A percentile compares a stretch with the other conserved stretches of the same genome.
Conservation (phyloP, 73 alveolate genomes). For the Halteria grandinella region DNA sequence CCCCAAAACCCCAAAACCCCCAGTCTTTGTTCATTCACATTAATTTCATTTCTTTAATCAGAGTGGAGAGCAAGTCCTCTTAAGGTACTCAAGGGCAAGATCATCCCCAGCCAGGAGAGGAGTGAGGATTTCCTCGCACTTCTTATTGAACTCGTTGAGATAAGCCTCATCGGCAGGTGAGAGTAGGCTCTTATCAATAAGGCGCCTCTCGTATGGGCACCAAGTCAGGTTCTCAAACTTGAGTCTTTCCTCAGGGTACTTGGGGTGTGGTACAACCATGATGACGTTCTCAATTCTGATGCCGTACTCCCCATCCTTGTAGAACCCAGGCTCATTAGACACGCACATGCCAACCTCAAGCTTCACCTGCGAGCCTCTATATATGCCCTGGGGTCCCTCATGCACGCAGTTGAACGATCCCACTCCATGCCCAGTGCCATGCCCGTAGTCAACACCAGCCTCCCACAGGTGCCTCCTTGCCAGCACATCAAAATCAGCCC, state of each 20-base stretch:
- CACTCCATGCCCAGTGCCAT: slow-evolving; percentile 82
- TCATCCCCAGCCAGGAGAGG: slow-evolving; percentile 75
- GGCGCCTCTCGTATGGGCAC: slow-evolving; percentile 89
- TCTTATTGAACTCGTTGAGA: not conserved
- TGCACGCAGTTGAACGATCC: slow-evolving; percentile 76
- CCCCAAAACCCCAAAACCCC: too few species aligned
- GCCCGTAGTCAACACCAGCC: slow-evolving; percentile 71
- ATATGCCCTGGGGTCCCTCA: slow-evolving; percentile 74
- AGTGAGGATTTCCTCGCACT: slow-evolving; percentile 67
- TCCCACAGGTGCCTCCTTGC: slow-evolving; percentile 96
- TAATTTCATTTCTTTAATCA: too few species aligned
- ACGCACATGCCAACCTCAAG: slow-evolving; percentile 58
- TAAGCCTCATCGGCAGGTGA: slow-evolving; percentile 55
- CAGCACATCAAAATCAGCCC: slow-evolving; percentile 91
- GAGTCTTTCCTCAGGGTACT: slow-evolving; percentile 45
- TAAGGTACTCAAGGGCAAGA: slow-evolving; percentile 64
- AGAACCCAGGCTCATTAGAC: slow-evolving; percentile 78
- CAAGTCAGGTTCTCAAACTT: slow-evolving; percentile 91
- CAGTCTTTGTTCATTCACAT: too few species aligned
- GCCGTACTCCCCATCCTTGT: slow-evolving; percentile 67
- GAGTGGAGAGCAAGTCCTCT: slow-evolving; percentile 68
- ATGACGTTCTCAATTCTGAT: slow-evolving; percentile 76
- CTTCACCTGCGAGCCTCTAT: slow-evolving; percentile 8
- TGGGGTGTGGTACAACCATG: slow-evolving; percentile 70
- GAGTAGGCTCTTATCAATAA: slow-evolving; percentile 78